Evolutionary conservation across 2,329 filamentous ascomycete species (phyloP).

Genomic region (Taxawa tesnikishii): DNA sequence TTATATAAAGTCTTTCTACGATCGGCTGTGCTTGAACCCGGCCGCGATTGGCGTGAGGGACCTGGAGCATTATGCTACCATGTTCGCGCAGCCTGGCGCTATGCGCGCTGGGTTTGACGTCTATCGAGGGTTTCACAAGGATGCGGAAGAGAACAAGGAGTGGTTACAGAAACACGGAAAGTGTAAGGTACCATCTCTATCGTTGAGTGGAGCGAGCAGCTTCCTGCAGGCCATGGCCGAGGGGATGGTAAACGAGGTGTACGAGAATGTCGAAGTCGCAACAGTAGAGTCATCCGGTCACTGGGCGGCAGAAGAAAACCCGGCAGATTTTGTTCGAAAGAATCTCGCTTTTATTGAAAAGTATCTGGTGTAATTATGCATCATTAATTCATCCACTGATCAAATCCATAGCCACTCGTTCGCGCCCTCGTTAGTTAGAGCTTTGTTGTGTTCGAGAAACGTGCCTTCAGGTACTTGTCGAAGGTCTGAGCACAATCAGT

Average conservation of each 20-base stretch:
- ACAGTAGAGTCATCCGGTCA: conserved; percentile 20
- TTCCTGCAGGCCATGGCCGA: conserved; percentile 15
- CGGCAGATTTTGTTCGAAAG: conserved; percentile 21
- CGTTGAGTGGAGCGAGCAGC: conserved; percentile 19
- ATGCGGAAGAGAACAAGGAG: conserved; percentile 18
- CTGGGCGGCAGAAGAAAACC: conserved; percentile 27
- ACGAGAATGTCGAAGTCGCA: conserved; percentile 15
- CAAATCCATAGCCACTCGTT: too few relatives aligned
- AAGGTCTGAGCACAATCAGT: too few relatives aligned
- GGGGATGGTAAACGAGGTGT: conserved; percentile 20
- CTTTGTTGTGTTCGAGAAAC: too few relatives aligned
- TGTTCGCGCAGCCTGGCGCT: conserved; percentile 22
- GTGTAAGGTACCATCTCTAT: conserved; percentile 17
- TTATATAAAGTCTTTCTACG: conserved; percentile 33
- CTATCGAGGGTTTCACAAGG: conserved; percentile 22
- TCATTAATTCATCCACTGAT: too few relatives aligned
- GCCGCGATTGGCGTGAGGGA: conserved; percentile 22
- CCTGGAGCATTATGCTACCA: conserved; percentile 23
- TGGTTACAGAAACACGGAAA: conserved; percentile 20
- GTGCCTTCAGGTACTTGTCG: too few relatives aligned
- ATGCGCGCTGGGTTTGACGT: conserved; percentile 21
- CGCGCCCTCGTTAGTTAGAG: too few relatives aligned
- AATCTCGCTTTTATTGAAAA: conserved; percentile 19
- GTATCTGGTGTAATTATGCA: too few relatives aligned
- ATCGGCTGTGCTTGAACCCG: conserved; percentile 24